These are phyloP conservation scores for Euryodendron excelsum DNA, from an alignment of 148 eudicot species.

Conservation along the genomic window DNA sequence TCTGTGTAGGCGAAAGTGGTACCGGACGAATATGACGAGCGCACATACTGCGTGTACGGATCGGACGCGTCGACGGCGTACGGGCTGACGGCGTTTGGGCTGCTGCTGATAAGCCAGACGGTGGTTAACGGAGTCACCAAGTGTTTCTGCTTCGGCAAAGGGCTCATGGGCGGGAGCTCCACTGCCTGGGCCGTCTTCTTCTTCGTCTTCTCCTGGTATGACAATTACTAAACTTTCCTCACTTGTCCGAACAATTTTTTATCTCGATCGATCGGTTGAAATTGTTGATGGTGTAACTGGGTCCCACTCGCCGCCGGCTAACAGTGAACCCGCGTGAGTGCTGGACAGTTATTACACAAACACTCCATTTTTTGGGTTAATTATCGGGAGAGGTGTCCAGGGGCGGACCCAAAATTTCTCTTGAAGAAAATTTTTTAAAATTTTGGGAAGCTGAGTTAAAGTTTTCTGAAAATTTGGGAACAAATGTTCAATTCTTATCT, in stretches of 20 bases:
- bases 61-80: slow-evolving; percentile 89
- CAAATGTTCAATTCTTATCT: too few species aligned
- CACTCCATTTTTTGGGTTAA: not conserved
- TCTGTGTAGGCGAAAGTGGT: slow-evolving; percentile 67
- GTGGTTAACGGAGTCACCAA: slow-evolving; percentile 76
- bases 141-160: slow-evolving; percentile 87
- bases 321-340: not conserved
- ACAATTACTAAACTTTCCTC: slow-evolving; percentile 14
- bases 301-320: not conserved
- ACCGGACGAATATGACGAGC: slow-evolving; percentile 87
- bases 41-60: slow-evolving; percentile 64
- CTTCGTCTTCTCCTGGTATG: slow-evolving; percentile 87
- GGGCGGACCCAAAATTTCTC: too few species aligned
- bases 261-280: not conserved
- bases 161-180: slow-evolving; percentile 59
- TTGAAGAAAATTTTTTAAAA: too few species aligned
- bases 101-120: slow-evolving; percentile 69
- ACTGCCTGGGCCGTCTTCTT: slow-evolving; percentile 59
- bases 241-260: not conserved
- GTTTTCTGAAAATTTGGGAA: too few species aligned
- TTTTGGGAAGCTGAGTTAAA: too few species aligned
- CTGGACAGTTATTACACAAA: too few species aligned
- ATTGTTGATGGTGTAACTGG: too few species aligned
- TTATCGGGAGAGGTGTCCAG: too few species aligned
- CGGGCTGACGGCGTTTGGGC: slow-evolving; percentile 79